A percentile compares a stretch with the other conserved stretches of the same genome.
Conservation (phyloP, 1,284 basidiomycete genomes). For the Ganoderma sp. region DNA sequence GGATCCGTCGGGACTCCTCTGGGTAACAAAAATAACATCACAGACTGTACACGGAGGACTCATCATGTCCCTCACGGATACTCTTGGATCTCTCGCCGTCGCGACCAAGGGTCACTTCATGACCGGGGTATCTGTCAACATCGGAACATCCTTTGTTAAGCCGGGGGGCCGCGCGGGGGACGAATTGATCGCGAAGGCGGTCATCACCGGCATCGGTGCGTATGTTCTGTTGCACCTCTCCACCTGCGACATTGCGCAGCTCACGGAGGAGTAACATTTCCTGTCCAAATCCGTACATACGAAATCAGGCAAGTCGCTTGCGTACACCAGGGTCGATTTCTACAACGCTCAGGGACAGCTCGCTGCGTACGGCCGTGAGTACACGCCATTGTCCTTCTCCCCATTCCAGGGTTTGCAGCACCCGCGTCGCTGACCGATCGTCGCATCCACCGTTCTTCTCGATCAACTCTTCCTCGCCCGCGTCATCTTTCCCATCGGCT, state of each 20-base stretch:
- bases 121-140: conserved; percentile 90
- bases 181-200: conserved; percentile 63
- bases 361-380: conserved; percentile 84
- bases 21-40: background rate
- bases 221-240: conserved; percentile 43
- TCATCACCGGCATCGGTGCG: conserved; percentile 64
- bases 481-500: background rate
- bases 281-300: background rate
- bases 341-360: conserved; percentile 71
- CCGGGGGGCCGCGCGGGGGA: conserved; percentile 73
- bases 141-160: conserved; percentile 83
- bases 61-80: conserved; percentile 85
- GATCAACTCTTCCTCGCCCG: conserved; percentile 4
- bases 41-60: conserved; percentile 83
- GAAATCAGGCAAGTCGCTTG: conserved; percentile 77
- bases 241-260: background rate
- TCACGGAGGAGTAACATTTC: background rate
- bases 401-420: background rate
- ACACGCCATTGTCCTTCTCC: background rate
- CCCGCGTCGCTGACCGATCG: background rate
- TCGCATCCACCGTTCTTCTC: background rate
- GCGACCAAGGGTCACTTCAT: conserved; percentile 83
- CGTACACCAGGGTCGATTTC: conserved; percentile 83
- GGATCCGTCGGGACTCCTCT: background rate
- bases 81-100: conserved; percentile 83